A percentile compares a stretch with the other conserved stretches of the same genome.
Evolutionary conservation across 345 rosid species (phyloP).

Genomic region (Toxicodendron radicans): DNA sequence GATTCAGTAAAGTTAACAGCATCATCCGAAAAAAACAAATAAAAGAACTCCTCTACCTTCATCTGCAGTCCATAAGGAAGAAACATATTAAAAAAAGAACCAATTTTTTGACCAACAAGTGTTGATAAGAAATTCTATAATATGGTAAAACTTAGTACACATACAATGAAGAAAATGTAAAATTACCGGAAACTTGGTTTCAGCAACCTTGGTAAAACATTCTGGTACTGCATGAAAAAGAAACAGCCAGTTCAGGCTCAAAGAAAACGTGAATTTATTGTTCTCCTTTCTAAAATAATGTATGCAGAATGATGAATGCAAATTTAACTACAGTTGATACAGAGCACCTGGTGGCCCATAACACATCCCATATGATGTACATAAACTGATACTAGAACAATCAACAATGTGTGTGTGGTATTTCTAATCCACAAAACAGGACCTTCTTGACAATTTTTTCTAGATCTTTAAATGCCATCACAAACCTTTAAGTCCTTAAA

Average conservation of each 20-base stretch:
- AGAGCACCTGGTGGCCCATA: background rate
- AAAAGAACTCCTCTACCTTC: slow-evolving; percentile 77
- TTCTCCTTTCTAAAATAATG: too few relatives aligned
- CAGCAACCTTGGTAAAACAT: slow-evolving; percentile 68
- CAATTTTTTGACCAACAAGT: background rate
- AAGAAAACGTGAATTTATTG: background rate
- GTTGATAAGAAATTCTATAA: background rate
- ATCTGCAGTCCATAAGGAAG: slow-evolving; percentile 53
- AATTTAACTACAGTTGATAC: background rate
- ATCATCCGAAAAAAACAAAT: slow-evolving; percentile 71
- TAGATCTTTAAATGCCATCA: background rate
- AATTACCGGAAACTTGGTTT: slow-evolving; percentile 75
- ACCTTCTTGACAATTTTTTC: background rate
- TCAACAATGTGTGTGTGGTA: background rate
- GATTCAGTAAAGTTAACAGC: slow-evolving; percentile 63
- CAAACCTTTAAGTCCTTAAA: background rate
- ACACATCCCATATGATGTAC: background rate
- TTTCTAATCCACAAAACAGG: slow-evolving; percentile 2
- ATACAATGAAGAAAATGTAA: slow-evolving; percentile 25
- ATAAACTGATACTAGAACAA: background rate
- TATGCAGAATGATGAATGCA: background rate
- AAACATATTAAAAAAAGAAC: slow-evolving; percentile 1
- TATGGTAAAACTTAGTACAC: slow-evolving; percentile 2
- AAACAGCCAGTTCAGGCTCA: slow-evolving; percentile 27
- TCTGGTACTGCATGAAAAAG: slow-evolving; percentile 68